phyloP scores from a whole-genome alignment of 1,284 basidiomycete species.

The Sanghuangporus sanghuang region DNA sequence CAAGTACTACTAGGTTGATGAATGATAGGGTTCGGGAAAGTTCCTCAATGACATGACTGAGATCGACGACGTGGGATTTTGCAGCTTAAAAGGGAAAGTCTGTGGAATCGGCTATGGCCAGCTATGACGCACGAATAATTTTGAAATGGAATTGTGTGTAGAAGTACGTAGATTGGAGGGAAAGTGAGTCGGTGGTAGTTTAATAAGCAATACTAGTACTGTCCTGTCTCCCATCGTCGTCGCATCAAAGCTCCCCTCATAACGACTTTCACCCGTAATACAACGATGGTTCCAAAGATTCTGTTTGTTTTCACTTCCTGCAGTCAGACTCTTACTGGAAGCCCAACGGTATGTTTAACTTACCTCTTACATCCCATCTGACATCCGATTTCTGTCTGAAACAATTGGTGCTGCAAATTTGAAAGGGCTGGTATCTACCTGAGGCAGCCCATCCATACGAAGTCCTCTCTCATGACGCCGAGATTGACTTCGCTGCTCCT shows the following conservation, averaged over 20 bases:
- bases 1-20: background rate
- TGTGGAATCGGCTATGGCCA: background rate
- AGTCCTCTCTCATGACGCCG: constrained; percentile 48
- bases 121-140: constrained; percentile 2
- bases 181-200: no score
- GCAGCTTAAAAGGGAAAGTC: background rate
- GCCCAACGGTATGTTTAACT: constrained; percentile 43
- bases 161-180: no score
- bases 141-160: no score
- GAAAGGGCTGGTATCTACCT: constrained; percentile 63
- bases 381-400: background rate
- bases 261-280: background rate
- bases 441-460: constrained; percentile 84
- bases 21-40: no score
- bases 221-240: background rate
- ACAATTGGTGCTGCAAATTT: background rate
- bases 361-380: background rate
- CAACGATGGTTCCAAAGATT: constrained; percentile 34
- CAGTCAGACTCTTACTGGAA: constrained; percentile 54
- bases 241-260: no score
- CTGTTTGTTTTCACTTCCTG: constrained; percentile 77
- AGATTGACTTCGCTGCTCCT: constrained; percentile 69
- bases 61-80: background rate
- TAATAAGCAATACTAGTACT: no score
- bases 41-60: no score